Conservation (phyloP, 345 rosid genomes). For the Populus deltoides region DNA sequence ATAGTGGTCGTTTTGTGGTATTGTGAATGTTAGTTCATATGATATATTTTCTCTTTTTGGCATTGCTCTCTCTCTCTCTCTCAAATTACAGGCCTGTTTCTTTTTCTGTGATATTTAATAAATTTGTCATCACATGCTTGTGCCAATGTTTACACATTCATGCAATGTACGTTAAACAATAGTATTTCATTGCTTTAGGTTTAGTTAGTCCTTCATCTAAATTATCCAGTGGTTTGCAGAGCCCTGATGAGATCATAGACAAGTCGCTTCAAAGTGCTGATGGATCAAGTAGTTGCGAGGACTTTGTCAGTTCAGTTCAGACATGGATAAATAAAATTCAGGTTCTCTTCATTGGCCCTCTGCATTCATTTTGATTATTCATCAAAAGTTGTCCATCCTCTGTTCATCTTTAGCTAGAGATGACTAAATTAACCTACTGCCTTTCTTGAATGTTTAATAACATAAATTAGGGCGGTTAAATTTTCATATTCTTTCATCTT, state of each 20-base stretch:
- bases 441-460: not conserved
- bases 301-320: constrained; percentile 76
- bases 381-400: not conserved
- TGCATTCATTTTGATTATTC: not conserved
- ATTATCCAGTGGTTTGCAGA: constrained; percentile 44
- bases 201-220: constrained; percentile 11
- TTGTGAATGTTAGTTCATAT: not conserved
- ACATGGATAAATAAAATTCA: constrained; percentile 72
- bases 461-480: not conserved
- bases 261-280: constrained; percentile 57
- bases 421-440: not conserved
- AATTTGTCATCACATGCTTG: not conserved
- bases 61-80: not conserved
- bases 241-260: constrained; percentile 77
- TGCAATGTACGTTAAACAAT: not conserved
- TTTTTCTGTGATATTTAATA: not conserved
- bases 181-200: constrained; percentile 5
- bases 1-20: not conserved
- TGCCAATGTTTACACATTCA: not conserved
- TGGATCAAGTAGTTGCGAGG: constrained; percentile 71
- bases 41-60: not conserved
- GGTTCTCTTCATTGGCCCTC: constrained; percentile 33
- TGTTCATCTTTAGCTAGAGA: not conserved
- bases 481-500: not conserved
- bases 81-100: not conserved